Conservation (phyloP, 164 flowering plant species). For the Houttuynia cordata region DNA sequence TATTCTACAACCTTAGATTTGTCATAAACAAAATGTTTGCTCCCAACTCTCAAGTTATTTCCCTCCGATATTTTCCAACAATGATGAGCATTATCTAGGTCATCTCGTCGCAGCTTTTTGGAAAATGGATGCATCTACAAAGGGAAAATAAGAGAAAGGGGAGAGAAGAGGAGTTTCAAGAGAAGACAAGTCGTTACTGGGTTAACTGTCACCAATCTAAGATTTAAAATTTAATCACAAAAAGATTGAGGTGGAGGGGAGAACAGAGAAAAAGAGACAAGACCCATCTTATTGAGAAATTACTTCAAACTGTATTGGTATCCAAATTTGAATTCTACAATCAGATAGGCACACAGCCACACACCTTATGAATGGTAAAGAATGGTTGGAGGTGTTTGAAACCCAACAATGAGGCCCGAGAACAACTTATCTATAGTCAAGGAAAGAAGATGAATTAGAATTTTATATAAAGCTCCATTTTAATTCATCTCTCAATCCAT, state of each 20-base stretch:
- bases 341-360: background rate
- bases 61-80: conserved; percentile 92
- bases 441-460: no score
- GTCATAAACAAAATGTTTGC: conserved; percentile 68
- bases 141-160: no score
- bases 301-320: background rate
- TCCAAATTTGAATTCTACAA: background rate
- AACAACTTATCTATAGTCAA: conserved; percentile 96
- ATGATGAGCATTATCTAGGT: conserved; percentile 68
- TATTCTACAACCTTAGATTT: no score
- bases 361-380: conserved; percentile 92
- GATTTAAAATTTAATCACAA: background rate
- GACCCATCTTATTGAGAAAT: background rate
- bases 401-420: conserved; percentile 94
- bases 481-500: no score
- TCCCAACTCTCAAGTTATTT: conserved; percentile 89
- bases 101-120: conserved; percentile 66
- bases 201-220: background rate
- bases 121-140: no score
- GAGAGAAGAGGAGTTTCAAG: no score
- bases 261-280: background rate
- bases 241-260: background rate
- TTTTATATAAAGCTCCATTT: no score
- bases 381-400: conserved; percentile 91
- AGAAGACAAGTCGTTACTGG: no score